Percentiles rank a stretch among this genome's conserved stretches.
Conservation (phyloP, 2,329 filamentous ascomycete genomes). For the Calycina marina region DNA sequence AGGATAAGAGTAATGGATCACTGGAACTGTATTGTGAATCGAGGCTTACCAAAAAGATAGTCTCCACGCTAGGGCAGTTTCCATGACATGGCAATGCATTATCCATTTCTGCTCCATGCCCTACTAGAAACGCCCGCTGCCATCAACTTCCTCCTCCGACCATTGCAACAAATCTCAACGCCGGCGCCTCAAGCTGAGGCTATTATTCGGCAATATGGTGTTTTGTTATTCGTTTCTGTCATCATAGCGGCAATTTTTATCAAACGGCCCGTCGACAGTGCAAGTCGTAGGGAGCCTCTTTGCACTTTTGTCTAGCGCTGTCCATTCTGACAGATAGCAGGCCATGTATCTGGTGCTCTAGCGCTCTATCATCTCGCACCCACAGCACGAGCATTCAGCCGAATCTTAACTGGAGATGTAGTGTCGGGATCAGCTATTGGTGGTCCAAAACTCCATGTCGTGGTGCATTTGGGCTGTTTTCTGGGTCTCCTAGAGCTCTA, state of each 20-base stretch:
- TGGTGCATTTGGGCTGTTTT: slow-evolving; percentile 12
- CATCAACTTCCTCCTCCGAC: slow-evolving; percentile 24
- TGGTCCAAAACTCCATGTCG: slow-evolving; percentile 16
- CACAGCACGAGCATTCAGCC: slow-evolving; percentile 15
- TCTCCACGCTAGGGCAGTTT: no score
- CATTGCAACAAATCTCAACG: slow-evolving; percentile 19
- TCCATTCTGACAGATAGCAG: slow-evolving; percentile 4
- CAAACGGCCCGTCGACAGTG: slow-evolving; percentile 8
- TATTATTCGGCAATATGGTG: slow-evolving; percentile 25
- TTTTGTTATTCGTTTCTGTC: slow-evolving; percentile 22
- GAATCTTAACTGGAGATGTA: slow-evolving; percentile 7
- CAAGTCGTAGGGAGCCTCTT: neutral
- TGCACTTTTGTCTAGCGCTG: neutral
- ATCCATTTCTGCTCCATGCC: slow-evolving; percentile 22
- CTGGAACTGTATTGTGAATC: no score
- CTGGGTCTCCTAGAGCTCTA: slow-evolving; percentile 2
- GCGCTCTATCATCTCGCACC: slow-evolving; percentile 24
- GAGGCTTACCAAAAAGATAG: no score
- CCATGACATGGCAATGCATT: no score
- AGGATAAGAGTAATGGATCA: no score
- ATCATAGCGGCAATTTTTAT: slow-evolving; percentile 23
- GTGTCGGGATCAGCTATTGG: slow-evolving; percentile 8
- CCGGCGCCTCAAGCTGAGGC: slow-evolving; percentile 23
- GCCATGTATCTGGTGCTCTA: slow-evolving; percentile 22
- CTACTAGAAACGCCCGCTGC: slow-evolving; percentile 24